A percentile compares a stretch with the other conserved stretches of the same genome.
Evolutionary conservation across 106 monocot species (phyloP).

Genomic region (Allium fistulosum): DNA sequence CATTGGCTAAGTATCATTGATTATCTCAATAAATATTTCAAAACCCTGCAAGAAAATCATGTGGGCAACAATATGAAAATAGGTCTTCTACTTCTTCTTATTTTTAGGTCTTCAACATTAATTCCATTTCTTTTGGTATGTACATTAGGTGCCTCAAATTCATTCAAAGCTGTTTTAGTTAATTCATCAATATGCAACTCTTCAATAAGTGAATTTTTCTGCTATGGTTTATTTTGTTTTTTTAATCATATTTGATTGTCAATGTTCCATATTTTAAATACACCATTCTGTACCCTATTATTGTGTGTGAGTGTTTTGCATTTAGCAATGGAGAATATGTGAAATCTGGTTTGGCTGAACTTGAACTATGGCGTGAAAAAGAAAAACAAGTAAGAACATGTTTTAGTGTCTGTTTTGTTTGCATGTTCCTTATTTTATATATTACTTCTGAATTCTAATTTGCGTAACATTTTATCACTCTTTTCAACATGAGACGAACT

Average conservation of each 20-base stretch:
- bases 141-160: constrained; percentile 59
- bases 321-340: constrained; percentile 99
- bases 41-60: constrained; percentile 82
- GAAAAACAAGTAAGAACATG: constrained; percentile 38
- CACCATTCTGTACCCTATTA: constrained; percentile 50
- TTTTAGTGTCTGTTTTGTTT: neutral
- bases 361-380: constrained; percentile 80
- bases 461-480: too few species aligned
- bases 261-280: neutral
- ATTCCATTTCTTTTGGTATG: constrained; percentile 8
- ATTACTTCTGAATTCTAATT: too few species aligned
- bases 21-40: constrained; percentile 53
- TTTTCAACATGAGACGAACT: too few species aligned
- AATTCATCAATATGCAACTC: constrained; percentile 91
- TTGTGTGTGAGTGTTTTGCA: constrained; percentile 92
- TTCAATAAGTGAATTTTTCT: constrained; percentile 42
- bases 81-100: too few species aligned
- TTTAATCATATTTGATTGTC: too few species aligned
- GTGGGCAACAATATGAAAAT: constrained; percentile 22
- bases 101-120: neutral
- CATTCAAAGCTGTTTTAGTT: constrained; percentile 70
- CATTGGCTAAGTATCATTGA: constrained; percentile 83
- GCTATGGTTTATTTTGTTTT: too few species aligned
- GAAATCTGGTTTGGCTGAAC: constrained; percentile 80
- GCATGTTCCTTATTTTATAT: too few species aligned